Base-by-base conservation (phyloP, 345 rosid genomes). In the Camelina sativa region DNA sequence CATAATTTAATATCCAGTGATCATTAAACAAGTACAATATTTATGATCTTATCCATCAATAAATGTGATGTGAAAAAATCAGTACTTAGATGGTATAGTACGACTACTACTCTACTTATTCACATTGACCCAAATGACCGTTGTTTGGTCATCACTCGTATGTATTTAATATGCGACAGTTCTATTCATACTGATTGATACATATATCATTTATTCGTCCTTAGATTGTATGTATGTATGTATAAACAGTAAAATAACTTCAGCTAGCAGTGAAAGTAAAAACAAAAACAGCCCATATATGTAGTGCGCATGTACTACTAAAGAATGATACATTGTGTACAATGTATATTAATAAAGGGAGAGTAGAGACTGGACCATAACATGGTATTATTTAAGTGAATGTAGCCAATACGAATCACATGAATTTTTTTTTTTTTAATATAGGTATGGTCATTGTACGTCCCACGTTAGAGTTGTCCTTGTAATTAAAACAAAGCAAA, bases 381-480 rank as follows among this genome's bases (percentile, higher is more conserved):
- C 59, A 63, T 22, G 68, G 12, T 41, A 52, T 44, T 53, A 57
- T 64, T 77, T 50, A 77, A 65, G 68, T 65, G 80, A 77, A 50
- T 71, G 48, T 77, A 65, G 72, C 73, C 80, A 77, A 65, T 41
- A 57, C 60, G 57, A 38, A 77, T 77, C 80, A 77, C 80, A 77
- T 77, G 80, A 71, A 17, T 2, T 11, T 30, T 48, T 2, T 11
- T 30, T 48, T 15, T 12, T 23, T n/a, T 25, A 3, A 25, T 34
- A 6, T 34, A 28, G 30, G 76, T 64, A 11, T 63, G 67, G 72
- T 58, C 72, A 65, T 22, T 65, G 76, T 77, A 71, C 76, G 34
- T 19, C 56, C 71, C 19, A 76, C 58, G 56, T 55, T 55, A 55
- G 64, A 76, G 6, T 2, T 70, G 67, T 64, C 76, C 64, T 57